Base-by-base conservation (phyloP, 495 filamentous ascomycete species). In the Lasiosphaeriaceae sp. region DNA sequence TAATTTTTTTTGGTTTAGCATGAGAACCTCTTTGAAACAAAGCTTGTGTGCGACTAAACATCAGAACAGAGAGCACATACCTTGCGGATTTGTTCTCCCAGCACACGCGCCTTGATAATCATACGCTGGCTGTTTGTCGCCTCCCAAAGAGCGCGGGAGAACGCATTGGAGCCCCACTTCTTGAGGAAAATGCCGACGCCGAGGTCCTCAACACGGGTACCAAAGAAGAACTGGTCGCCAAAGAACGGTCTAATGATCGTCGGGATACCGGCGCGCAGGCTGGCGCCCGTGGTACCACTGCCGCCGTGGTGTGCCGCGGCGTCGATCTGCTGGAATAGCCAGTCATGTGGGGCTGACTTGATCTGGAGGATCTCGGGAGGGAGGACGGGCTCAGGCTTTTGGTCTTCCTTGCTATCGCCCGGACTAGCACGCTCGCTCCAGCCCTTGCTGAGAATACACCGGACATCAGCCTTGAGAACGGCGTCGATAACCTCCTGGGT, bases 181-280 rank as follows among this genome's bases (percentile, higher is more conserved):
- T 88, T 91, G 69, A 98, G 78, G 65, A 83, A 92, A 49, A 96
- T 86, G 2, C 94, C 94, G 11, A 97, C 93, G 2, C 94, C 92
- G 4, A 98, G 72, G 64, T 96, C 92, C 69, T 97, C 92, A 4
- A 97, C 85, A 0, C 94, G 83, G 14, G 78, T 82, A 2, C 90
- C 94, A 65, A 93, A 97, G 77, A 98, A 98, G 77, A 90, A 96
- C 65, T 98, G 94, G 61, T 98, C 94, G 4, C 94, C 94, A 68
- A 98, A 98, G 73, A 97, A 97, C 0, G 94, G 94, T 57, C 95
- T 92, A 65, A 97, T 85, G 56, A 98, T 91, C 2, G 94, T 97
- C 0, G 94, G 95, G 19, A 97, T 81, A 12, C 94, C 94, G 9
- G 93, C 92, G 51, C 94, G 81, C 39, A 98, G 77, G 66, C 92